Evolutionary conservation across 768 basidiomycete species (phyloP).

Genomic region (Termitomyces sp.): DNA sequence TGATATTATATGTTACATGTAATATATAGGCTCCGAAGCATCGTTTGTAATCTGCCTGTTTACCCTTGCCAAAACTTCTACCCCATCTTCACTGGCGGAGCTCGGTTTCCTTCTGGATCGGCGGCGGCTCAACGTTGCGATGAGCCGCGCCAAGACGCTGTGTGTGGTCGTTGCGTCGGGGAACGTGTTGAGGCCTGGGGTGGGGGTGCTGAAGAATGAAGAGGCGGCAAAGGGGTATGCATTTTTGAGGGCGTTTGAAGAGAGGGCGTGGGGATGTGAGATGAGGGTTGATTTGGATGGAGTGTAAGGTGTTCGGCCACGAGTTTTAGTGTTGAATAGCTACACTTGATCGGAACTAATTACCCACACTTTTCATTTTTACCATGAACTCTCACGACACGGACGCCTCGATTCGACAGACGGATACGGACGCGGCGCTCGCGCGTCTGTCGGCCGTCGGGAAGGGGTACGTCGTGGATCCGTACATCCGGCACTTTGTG

Average conservation of each 20-base stretch:
- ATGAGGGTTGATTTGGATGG: constrained; percentile 32
- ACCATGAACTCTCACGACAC: constrained; percentile 37
- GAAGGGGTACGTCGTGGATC: constrained; percentile 77
- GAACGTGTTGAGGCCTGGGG: constrained; percentile 40
- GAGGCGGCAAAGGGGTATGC: constrained; percentile 43
- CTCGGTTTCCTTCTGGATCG: constrained; percentile 44
- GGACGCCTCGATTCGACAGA: constrained; percentile 67
- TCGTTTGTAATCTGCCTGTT: constrained; percentile 51
- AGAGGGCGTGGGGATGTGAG: constrained; percentile 42
- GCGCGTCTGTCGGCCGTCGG: constrained; percentile 85
- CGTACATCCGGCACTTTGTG: constrained; percentile 65
- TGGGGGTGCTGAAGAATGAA: constrained; percentile 39
- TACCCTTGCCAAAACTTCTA: constrained; percentile 35
- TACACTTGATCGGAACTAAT: no score
- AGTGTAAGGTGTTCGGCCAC: no score
- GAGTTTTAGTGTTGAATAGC: no score
- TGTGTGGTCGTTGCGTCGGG: constrained; percentile 44
- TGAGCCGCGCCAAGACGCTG: constrained; percentile 48
- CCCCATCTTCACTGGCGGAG: constrained; percentile 26
- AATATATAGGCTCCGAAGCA: constrained; percentile 50
- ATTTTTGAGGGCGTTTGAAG: constrained; percentile 46
- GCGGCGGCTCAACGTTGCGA: constrained; percentile 47
- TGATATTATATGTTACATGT: not conserved
- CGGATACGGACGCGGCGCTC: constrained; percentile 78
- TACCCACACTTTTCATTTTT: no score